Evolutionary conservation across 768 basidiomycete species (phyloP).

Genomic region (Mycena metata): DNA sequence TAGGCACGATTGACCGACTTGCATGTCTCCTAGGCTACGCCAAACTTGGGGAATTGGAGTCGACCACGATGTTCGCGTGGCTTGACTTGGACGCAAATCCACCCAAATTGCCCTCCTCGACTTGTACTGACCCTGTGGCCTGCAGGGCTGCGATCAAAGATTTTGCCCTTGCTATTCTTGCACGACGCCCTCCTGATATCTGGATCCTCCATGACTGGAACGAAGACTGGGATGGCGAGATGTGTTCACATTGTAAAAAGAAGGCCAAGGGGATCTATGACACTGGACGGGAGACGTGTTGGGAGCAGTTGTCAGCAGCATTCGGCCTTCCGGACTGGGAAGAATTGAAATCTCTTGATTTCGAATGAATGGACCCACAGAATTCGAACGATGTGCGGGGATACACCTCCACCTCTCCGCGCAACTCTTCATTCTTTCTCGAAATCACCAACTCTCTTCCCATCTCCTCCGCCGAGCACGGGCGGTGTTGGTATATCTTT

Average conservation of each 20-base stretch:
- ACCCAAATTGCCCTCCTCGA: too few species aligned
- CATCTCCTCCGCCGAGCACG: too few species aligned
- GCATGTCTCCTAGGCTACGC: slow-evolving; percentile 5
- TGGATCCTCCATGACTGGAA: neutral
- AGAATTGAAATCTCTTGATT: slow-evolving; percentile 16
- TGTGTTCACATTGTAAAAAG: neutral
- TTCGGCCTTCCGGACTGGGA: slow-evolving; percentile 24
- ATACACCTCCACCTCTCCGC: too few species aligned
- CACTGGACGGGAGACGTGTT: slow-evolving; percentile 5
- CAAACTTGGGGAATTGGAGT: slow-evolving; percentile 10
- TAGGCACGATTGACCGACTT: neutral
- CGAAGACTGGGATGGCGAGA: neutral
- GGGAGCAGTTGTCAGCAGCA: slow-evolving; percentile 9
- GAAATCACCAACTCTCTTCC: too few species aligned
- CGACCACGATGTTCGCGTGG: neutral
- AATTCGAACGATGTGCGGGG: too few species aligned
- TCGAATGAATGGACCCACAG: slow-evolving; percentile 8
- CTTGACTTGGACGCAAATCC: too few species aligned
- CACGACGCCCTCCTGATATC: too few species aligned
- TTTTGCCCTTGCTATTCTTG: too few species aligned
- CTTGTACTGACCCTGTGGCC: too few species aligned
- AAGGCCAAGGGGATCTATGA: slow-evolving; percentile 4
- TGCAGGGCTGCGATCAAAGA: too few species aligned
- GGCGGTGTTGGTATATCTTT: too few species aligned
- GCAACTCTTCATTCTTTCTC: too few species aligned